These are phyloP conservation scores for Xylariaceae sp. DNA, from an alignment of 2,329 filamentous ascomycete genomes.

Conservation along the genomic window DNA sequence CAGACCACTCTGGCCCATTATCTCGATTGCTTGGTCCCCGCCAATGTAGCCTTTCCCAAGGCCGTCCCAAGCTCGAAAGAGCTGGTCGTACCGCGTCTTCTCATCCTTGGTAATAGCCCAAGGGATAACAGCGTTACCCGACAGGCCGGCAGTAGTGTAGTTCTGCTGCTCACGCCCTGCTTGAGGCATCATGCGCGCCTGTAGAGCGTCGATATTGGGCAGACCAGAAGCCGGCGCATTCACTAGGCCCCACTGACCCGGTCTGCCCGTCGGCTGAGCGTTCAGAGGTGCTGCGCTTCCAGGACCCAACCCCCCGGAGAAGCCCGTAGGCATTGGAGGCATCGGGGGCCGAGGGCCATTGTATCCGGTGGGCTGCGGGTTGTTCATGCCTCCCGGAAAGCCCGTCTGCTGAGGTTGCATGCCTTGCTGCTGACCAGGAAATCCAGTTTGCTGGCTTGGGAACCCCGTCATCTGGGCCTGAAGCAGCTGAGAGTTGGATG, in stretches of 20 bases:
- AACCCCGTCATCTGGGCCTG: slow-evolving; percentile 64
- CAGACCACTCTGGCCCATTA: slow-evolving; percentile 91
- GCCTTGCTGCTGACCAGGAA: slow-evolving; percentile 48
- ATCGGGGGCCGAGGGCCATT: slow-evolving; percentile 74
- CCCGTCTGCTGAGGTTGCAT: slow-evolving; percentile 65
- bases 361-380: slow-evolving; percentile 72
- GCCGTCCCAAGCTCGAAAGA: slow-evolving; percentile 96
- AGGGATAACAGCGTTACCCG: slow-evolving; percentile 90
- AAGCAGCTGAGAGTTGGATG: slow-evolving; percentile 61
- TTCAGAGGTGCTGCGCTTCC: slow-evolving; percentile 56
- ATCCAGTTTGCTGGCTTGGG: slow-evolving; percentile 53
- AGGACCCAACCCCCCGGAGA: slow-evolving; percentile 58
- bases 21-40: slow-evolving; percentile 89
- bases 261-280: slow-evolving; percentile 86
- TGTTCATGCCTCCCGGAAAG: slow-evolving; percentile 52
- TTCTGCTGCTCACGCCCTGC: slow-evolving; percentile 75
- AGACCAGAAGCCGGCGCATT: slow-evolving; percentile 85
- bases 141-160: slow-evolving; percentile 79
- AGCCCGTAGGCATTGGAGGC: slow-evolving; percentile 66
- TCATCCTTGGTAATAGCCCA: slow-evolving; percentile 99
- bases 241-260: slow-evolving; percentile 97
- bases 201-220: slow-evolving; percentile 87
- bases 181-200: slow-evolving; percentile 96
- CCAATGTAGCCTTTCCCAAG: slow-evolving; percentile 87
- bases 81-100: slow-evolving; percentile 90